Percentiles rank a stretch among this genome's conserved stretches.
Evolutionary conservation across 352 stramenopile species (phyloP).

Genomic region (Phytophthora agathidicida): DNA sequence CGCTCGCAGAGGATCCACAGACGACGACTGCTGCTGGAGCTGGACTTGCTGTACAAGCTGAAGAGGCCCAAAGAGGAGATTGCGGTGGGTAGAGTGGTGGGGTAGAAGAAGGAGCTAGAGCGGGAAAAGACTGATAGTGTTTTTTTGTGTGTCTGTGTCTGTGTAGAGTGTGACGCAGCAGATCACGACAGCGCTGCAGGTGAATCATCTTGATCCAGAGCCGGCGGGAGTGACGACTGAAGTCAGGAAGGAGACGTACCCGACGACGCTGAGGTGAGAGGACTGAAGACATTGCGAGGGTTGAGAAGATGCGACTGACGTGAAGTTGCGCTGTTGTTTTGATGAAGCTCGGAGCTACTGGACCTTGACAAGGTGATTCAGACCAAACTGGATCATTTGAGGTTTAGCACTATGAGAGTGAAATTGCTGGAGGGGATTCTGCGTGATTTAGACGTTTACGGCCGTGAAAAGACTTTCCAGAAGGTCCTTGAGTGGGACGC

Average conservation of each 20-base stretch:
- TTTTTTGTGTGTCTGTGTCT: slow-evolving; percentile 8
- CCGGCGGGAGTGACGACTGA: slow-evolving; percentile 20
- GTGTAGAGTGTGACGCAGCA: slow-evolving; percentile 27
- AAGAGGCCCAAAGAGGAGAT: slow-evolving; percentile 28
- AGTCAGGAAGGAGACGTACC: slow-evolving; percentile 29
- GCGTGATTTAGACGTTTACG: slow-evolving; percentile 22
- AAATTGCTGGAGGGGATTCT: slow-evolving; percentile 10
- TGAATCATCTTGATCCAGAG: slow-evolving; percentile 30
- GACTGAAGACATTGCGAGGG: no score
- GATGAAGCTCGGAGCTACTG: no score
- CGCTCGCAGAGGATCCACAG: slow-evolving; percentile 40
- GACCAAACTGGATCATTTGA: slow-evolving; percentile 14
- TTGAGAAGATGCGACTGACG: no score
- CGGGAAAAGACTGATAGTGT: background rate
- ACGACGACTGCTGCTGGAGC: slow-evolving; percentile 42
- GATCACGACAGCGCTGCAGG: slow-evolving; percentile 27
- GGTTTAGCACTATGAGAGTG: slow-evolving; percentile 5
- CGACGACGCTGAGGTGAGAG: slow-evolving; percentile 20
- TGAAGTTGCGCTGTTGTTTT: no score
- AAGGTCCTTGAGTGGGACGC: slow-evolving; percentile 23
- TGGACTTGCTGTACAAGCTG: slow-evolving; percentile 47
- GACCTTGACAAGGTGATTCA: slow-evolving; percentile 28
- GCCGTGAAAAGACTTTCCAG: slow-evolving; percentile 33
- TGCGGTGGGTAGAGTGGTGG: slow-evolving; percentile 11
- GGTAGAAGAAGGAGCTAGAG: background rate